Evolutionary conservation across 306 rosid genomes (phyloP).

Genomic region (Arachis hypogaea): DNA sequence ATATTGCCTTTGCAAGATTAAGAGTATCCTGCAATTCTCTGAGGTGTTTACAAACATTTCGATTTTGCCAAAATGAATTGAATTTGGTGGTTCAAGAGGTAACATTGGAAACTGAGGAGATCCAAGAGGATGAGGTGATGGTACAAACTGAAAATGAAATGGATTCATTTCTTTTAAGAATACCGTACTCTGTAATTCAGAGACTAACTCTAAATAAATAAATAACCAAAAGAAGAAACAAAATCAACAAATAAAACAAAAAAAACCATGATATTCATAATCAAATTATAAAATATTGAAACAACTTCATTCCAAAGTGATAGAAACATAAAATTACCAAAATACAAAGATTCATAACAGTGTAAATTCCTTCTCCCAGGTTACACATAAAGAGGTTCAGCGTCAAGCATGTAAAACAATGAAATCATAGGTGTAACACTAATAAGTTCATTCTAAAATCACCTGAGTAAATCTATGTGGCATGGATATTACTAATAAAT

Average conservation of each 20-base stretch:
- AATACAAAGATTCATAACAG: no score
- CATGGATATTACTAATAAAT: no score
- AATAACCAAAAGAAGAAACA: slow-evolving; percentile 2
- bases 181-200: slow-evolving; percentile 4
- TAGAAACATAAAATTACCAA: no score
- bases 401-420: no score
- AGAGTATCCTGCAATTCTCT: slow-evolving; percentile 67
- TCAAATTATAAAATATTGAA: no score
- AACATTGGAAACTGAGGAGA: slow-evolving; percentile 50
- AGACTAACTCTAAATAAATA: neutral
- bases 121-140: neutral
- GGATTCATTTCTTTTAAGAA: slow-evolving; percentile 47
- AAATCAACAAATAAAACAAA: no score
- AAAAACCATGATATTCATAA: neutral
- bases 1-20: slow-evolving; percentile 70
- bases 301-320: no score
- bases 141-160: slow-evolving; percentile 48
- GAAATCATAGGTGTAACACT: no score
- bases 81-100: slow-evolving; percentile 50
- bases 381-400: no score
- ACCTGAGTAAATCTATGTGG: no score
- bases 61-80: slow-evolving; percentile 70
- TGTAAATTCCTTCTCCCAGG: no score
- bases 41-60: slow-evolving; percentile 54
- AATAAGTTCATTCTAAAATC: no score